Percentiles rank a stretch among this genome's conserved stretches.
phyloP scores from a whole-genome alignment of 441 rosid genomes.

The Macaranga tanarius region DNA sequence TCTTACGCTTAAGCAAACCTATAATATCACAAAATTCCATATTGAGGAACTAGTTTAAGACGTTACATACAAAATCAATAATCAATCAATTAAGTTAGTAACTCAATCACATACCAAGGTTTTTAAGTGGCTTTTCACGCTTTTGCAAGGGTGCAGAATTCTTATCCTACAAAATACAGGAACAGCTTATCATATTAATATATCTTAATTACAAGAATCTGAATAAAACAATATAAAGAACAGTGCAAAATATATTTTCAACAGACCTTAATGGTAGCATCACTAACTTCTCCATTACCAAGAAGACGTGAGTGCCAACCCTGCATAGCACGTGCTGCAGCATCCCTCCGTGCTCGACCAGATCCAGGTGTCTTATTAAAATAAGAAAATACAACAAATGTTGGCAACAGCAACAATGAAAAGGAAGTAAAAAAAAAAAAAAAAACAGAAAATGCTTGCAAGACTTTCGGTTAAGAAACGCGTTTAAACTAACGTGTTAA shows the following conservation, averaged over 20 bases:
- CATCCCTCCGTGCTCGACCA: slow-evolving; percentile 66
- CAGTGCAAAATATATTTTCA: slow-evolving; percentile 4
- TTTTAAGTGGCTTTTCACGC: slow-evolving; percentile 66
- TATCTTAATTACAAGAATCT: background rate
- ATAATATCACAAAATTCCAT: slow-evolving; percentile 21
- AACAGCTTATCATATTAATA: slow-evolving; percentile 6
- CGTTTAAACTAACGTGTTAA: background rate
- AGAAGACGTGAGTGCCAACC: slow-evolving; percentile 75
- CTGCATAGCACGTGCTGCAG: slow-evolving; percentile 89
- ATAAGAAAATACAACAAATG: slow-evolving; percentile 30
- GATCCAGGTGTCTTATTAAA: slow-evolving; percentile 49
- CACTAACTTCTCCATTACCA: slow-evolving; percentile 60
- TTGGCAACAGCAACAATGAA: background rate
- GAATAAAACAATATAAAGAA: slow-evolving; percentile 4
- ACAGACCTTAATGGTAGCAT: slow-evolving; percentile 46
- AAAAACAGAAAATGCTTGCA: background rate
- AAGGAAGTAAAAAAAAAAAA: background rate
- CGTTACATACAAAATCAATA: background rate
- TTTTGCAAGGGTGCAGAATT: slow-evolving; percentile 39
- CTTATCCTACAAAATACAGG: slow-evolving; percentile 47
- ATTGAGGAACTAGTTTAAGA: background rate
- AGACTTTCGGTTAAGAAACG: background rate
- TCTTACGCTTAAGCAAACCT: slow-evolving; percentile 56
- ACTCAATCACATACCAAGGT: slow-evolving; percentile 44
- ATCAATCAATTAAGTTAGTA: slow-evolving; percentile 5